Evolutionary conservation across 345 rosid species (phyloP).

Genomic region (Reutealis trisperma): DNA sequence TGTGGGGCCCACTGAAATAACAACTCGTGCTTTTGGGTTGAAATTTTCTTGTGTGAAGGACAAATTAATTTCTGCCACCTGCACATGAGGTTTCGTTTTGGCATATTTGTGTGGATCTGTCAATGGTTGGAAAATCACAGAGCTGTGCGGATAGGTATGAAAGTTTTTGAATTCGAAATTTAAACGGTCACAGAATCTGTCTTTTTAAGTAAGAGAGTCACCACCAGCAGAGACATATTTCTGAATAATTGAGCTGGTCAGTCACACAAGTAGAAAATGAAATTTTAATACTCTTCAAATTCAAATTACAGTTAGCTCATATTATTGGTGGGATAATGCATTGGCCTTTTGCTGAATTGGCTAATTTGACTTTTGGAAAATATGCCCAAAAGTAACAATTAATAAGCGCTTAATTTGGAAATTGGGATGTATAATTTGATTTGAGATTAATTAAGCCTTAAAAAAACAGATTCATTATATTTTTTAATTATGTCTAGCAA

Average conservation of each 20-base stretch:
- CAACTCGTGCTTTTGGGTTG: neutral
- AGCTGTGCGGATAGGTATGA: neutral
- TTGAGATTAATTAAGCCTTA: too few relatives aligned
- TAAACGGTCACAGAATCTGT: slow-evolving; percentile 41
- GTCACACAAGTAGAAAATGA: neutral
- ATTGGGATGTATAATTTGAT: too few relatives aligned
- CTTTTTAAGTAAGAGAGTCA: neutral
- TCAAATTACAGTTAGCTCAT: too few relatives aligned
- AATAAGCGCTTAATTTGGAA: too few relatives aligned
- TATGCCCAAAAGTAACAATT: too few relatives aligned
- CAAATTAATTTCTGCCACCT: slow-evolving; percentile 9
- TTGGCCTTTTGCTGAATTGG: too few relatives aligned
- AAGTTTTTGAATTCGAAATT: slow-evolving; percentile 37
- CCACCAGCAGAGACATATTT: slow-evolving; percentile 7
- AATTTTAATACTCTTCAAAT: too few relatives aligned
- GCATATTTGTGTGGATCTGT: neutral
- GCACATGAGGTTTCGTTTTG: neutral
- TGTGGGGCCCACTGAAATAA: slow-evolving; percentile 6
- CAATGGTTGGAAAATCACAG: slow-evolving; percentile 18
- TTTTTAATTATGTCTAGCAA: too few relatives aligned
- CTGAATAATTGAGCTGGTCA: slow-evolving; percentile 17
- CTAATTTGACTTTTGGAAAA: too few relatives aligned
- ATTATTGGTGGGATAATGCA: too few relatives aligned
- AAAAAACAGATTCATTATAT: too few relatives aligned
- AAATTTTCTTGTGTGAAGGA: neutral